Base-by-base conservation (phyloP, 345 rosid genomes). In the Gossypium longicalyx region DNA sequence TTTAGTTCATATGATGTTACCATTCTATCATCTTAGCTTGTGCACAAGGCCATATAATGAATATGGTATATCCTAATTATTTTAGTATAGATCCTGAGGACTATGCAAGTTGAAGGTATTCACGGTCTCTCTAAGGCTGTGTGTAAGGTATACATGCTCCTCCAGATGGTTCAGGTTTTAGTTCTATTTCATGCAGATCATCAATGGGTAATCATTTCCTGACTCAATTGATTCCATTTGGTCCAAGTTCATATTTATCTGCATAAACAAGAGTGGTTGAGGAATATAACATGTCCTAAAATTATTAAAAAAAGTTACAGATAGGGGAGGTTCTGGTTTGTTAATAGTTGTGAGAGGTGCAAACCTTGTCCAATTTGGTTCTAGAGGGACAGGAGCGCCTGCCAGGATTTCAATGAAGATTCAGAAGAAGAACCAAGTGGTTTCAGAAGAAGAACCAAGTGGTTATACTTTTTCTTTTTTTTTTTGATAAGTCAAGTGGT, bases 81-180 rank as follows among this genome's bases (percentile, higher is more conserved):
- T 77, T 54, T 78, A 70, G 66, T 67, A 67, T 71, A 91, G 97
- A 88, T 94, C 67, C 71, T 91, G 64, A 85, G 98, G 82, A 89
- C 94, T 66, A 96, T 94, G 43, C 96, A 88, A 84, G 94, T 96
- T 4, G 97, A 88, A 77, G 96, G 98, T n/a, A 87, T 94, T 44
- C 92, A 78, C 51, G 97, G 97, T 63, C 96, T 91, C 38, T 87
- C 97, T 41, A 88, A 88, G 77, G 87, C 87, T 29, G 94, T 91
- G 20, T 86, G 91, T 27, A 27, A 27, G 29, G 29, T 27, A 27
- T 60, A 41, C 89, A 90, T 81, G 85, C 88, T 78, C 97, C 97
- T 74, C 97, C 96, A 63, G 96, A 90, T 53, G 97, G 97, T 83
- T 91, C 94, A 0, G 97, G 98, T 49, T 90, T 89, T 78, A 83